Evolutionary conservation across 352 stramenopile genomes (phyloP).

Genomic region (Globisporangium heterothallicum): DNA sequence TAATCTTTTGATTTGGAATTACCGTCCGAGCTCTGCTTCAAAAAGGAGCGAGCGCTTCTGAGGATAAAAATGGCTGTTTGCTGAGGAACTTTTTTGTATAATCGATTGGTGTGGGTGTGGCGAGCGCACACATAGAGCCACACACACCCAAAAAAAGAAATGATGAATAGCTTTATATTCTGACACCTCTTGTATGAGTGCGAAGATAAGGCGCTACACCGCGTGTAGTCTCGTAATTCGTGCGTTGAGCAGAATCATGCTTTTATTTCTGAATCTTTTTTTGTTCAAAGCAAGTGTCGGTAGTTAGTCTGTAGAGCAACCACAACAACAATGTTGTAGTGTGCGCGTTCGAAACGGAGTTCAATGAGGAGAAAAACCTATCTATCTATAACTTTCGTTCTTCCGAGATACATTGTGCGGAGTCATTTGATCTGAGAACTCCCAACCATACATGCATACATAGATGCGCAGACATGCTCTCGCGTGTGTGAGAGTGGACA

Average conservation of each 20-base stretch:
- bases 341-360: conserved; percentile 14
- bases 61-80: conserved; percentile 86
- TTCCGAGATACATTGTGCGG: conserved; percentile 51
- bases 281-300: too few relatives aligned
- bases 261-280: conserved; percentile 51
- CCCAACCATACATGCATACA: background rate
- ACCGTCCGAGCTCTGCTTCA: conserved; percentile 59
- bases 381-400: conserved; percentile 88
- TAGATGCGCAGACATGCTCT: background rate
- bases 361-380: conserved; percentile 68
- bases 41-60: conserved; percentile 31
- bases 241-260: conserved; percentile 82
- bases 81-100: conserved; percentile 62
- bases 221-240: conserved; percentile 38
- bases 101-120: conserved; percentile 8
- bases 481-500: too few relatives aligned
- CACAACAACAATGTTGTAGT: too few relatives aligned
- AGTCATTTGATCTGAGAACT: conserved; percentile 14
- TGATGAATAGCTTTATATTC: conserved; percentile 89
- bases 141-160: conserved; percentile 22
- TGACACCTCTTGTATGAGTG: conserved; percentile 91
- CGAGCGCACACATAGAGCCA: conserved; percentile 4
- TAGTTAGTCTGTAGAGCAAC: too few relatives aligned
- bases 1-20: conserved; percentile 85
- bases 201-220: conserved; percentile 42